Evolutionary conservation across 345 rosid genomes (phyloP).

Genomic region (Salix caprea): DNA sequence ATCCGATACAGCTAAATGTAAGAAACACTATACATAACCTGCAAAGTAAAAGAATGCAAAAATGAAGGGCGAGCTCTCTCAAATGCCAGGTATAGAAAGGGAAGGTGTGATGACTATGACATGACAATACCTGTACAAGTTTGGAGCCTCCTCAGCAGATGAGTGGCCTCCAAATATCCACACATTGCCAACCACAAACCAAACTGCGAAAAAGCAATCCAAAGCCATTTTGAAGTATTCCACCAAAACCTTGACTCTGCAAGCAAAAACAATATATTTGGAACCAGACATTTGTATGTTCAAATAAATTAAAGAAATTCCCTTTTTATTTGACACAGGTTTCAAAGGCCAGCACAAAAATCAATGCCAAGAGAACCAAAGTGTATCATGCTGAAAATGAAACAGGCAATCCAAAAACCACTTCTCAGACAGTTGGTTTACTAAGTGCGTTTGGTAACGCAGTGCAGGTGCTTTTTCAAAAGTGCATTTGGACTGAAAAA

Average conservation of each 20-base stretch:
- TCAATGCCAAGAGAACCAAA: not conserved
- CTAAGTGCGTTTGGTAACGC: not conserved
- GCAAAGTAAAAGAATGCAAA: conserved; percentile 20
- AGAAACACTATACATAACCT: conserved; percentile 98
- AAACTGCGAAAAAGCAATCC: conserved; percentile 98
- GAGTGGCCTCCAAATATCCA: conserved; percentile 98
- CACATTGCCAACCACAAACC: conserved; percentile 99
- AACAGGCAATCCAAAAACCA: not conserved
- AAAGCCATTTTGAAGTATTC: conserved; percentile 94
- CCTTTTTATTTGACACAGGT: not conserved
- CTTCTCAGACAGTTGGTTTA: not conserved
- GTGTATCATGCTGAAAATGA: not conserved
- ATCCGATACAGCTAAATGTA: conserved; percentile 90
- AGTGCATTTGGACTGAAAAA: too few species aligned
- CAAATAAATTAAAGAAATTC: not conserved
- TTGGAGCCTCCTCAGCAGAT: conserved; percentile 83
- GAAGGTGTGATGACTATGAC: not conserved
- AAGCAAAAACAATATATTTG: not conserved
- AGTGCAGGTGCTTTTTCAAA: too few species aligned
- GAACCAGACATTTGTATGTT: not conserved
- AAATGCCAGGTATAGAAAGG: not conserved
- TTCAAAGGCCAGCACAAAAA: not conserved
- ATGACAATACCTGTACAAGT: conserved; percentile 70
- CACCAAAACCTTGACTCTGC: conserved; percentile 73
- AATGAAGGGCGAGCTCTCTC: conserved; percentile 4